Evolutionary conservation across 2,329 filamentous ascomycete genomes (phyloP), one percentile per base, ranked within the genome.

Genomic region (Diaporthe ampelina): DNA sequence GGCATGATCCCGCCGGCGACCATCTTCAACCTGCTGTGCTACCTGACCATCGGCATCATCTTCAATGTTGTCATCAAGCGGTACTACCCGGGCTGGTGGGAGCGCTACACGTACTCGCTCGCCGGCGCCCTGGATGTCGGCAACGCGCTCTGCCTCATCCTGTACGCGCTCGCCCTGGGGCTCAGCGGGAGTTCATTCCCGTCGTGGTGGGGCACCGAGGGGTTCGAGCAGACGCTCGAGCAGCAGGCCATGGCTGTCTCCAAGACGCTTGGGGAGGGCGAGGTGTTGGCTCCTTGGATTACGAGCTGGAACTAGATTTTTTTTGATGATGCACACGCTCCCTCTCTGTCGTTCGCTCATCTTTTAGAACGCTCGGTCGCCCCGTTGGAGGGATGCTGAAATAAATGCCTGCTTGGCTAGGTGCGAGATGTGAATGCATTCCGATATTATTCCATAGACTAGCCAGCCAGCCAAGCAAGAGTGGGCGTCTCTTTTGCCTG

Each of bases 1-100:
- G 68, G 52, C 21, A 59, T 59, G 52, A 70, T 70, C 40, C 68
- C 68, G 2, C 68, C 68, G 0, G 68, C 68, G 4, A 70, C 68
- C 52, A 50, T 59, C 52, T 57, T 70, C 68, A 70, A 70, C 68
- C 56, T 70, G 52, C 52, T 70, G 52, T 57, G 52, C 52, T 70
- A 59, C 52, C 37, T 59, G 56, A 45, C 56, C 17, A 19, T 70
- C 68, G 68, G 68, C 4, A 45, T 70, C 19, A 32, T 70, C 13
- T 70, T 70, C 52, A 70, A 70, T 26, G 52, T 57, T 26, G n/a
- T 70, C 11, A 45, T 70, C 35, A 70, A 59, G 52, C 29, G 37
- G 9, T 40, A 15, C 21, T 68, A 54, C 48, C 63, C 48, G 1
- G 63, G 63, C 0, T 68, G 63, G 63, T 68, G 63, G 63, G 63